Evolutionary conservation across 2,329 filamentous ascomycete genomes (phyloP).

Genomic region (Monosporascus cannonballus): DNA sequence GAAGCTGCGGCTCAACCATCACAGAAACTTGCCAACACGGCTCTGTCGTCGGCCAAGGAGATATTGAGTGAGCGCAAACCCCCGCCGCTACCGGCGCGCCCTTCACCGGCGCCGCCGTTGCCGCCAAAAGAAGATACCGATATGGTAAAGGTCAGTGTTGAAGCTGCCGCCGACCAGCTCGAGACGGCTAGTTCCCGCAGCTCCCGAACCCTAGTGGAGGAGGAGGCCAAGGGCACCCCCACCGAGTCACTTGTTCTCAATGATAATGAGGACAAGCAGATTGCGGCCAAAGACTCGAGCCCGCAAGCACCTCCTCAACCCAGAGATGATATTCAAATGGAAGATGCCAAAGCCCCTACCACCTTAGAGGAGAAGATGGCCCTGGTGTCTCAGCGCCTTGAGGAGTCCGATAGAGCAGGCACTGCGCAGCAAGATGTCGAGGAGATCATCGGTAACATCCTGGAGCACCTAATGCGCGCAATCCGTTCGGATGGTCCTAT

Average conservation of each 20-base stretch:
- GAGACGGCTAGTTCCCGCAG: slow-evolving; percentile 43
- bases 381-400: slow-evolving; percentile 31
- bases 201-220: slow-evolving; percentile 46
- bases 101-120: slow-evolving; percentile 33
- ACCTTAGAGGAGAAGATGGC: slow-evolving; percentile 40
- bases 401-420: slow-evolving; percentile 42
- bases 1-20: slow-evolving; percentile 61
- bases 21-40: slow-evolving; percentile 72
- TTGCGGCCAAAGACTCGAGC: background rate
- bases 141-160: slow-evolving; percentile 27
- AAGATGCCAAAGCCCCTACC: slow-evolving; percentile 17
- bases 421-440: slow-evolving; percentile 88
- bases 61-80: slow-evolving; percentile 26
- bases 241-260: slow-evolving; percentile 29
- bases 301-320: slow-evolving; percentile 3
- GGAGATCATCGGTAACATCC: slow-evolving; percentile 88
- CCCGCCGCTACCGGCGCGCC: slow-evolving; percentile 45
- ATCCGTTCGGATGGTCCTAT: slow-evolving; percentile 66
- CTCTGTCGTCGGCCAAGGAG: slow-evolving; percentile 52
- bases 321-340: slow-evolving; percentile 21
- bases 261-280: slow-evolving; percentile 7
- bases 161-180: slow-evolving; percentile 24
- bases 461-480: slow-evolving; percentile 85
- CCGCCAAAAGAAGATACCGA: slow-evolving; percentile 26
- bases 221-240: slow-evolving; percentile 31